A percentile compares a stretch with the other conserved stretches of the same genome.
phyloP scores from a whole-genome alignment of 345 rosid genomes.

The Lumnitzera littorea region DNA sequence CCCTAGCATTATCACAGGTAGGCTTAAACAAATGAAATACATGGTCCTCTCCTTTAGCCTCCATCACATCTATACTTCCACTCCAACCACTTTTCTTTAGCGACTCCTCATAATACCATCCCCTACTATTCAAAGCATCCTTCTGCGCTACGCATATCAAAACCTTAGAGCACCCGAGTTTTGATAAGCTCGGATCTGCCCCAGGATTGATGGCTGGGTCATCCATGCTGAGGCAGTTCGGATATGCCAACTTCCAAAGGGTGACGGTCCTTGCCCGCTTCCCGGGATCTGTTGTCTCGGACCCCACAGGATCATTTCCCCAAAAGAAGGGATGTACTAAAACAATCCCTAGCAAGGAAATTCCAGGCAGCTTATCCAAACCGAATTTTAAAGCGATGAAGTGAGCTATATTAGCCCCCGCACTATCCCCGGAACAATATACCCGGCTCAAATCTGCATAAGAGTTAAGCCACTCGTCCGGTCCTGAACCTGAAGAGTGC shows the following conservation, averaged over 20 bases:
- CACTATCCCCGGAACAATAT: slow-evolving; percentile 37
- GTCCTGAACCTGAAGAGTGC: slow-evolving; percentile 18
- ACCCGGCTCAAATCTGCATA: slow-evolving; percentile 19
- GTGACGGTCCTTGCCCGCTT: background rate
- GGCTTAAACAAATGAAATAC: slow-evolving; percentile 11
- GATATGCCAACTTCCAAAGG: slow-evolving; percentile 12
- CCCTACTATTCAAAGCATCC: slow-evolving; percentile 20
- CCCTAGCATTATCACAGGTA: slow-evolving; percentile 6
- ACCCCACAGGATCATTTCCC: slow-evolving; percentile 12
- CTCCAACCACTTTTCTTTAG: slow-evolving; percentile 15
- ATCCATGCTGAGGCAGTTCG: slow-evolving; percentile 21
- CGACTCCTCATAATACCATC: slow-evolving; percentile 11
- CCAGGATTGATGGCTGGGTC: slow-evolving; percentile 38
- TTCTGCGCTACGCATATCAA: slow-evolving; percentile 30
- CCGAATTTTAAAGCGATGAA: slow-evolving; percentile 22
- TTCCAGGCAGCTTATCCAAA: slow-evolving; percentile 8
- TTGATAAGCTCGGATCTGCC: slow-evolving; percentile 16
- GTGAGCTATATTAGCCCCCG: slow-evolving; percentile 34
- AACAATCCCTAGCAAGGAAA: slow-evolving; percentile 11
- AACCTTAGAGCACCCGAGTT: slow-evolving; percentile 21
- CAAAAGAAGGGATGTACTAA: slow-evolving; percentile 31
- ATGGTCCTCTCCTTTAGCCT: slow-evolving; percentile 13
- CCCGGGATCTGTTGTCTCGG: slow-evolving; percentile 8
- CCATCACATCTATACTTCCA: slow-evolving; percentile 9
- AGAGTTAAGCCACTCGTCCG: slow-evolving; percentile 31